Percentiles rank a stretch among this genome's conserved stretches.
These are phyloP conservation scores for Blastocrithidia nonstop DNA, from an alignment of 208 protist genomes.

Conservation along the genomic window DNA sequence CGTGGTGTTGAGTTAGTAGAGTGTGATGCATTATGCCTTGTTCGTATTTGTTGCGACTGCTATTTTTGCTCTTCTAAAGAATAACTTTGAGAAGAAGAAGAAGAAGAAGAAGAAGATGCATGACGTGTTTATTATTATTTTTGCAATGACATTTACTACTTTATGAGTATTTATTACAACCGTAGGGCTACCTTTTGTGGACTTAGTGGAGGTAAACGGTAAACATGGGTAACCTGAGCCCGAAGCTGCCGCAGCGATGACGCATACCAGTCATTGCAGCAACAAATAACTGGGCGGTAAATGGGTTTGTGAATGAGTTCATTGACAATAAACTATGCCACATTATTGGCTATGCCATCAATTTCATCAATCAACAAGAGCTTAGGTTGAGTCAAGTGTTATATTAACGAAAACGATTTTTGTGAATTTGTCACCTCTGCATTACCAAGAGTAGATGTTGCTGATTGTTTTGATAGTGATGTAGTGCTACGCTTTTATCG, in stretches of 20 bases:
- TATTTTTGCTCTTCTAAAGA: no score
- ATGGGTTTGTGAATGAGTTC: conserved; percentile 22
- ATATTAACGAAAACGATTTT: conserved; percentile 38
- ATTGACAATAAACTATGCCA: conserved; percentile 40
- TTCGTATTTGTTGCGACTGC: no score
- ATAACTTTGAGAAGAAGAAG: no score
- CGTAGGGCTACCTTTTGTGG: conserved; percentile 48
- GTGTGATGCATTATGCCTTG: background rate
- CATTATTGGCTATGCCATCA: conserved; percentile 65
- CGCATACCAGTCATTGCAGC: conserved; percentile 78
- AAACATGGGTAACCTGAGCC: conserved; percentile 28
- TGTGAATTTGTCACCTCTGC: no score
- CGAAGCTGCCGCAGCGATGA: conserved; percentile 51
- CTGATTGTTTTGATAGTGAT: no score
- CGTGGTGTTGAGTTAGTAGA: no score
- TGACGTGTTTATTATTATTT: no score
- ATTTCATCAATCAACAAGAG: conserved; percentile 85
- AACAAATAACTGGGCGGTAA: conserved; percentile 68
- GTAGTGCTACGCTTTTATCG: no score
- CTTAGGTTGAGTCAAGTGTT: conserved; percentile 49
- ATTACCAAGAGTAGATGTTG: no score
- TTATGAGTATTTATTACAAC: conserved; percentile 30
- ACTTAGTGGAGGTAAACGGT: conserved; percentile 42
- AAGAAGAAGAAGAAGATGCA: no score
- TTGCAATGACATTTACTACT: conserved; percentile 17